Conservation (phyloP, 305 asterid species). For the Rubia occidens region DNA sequence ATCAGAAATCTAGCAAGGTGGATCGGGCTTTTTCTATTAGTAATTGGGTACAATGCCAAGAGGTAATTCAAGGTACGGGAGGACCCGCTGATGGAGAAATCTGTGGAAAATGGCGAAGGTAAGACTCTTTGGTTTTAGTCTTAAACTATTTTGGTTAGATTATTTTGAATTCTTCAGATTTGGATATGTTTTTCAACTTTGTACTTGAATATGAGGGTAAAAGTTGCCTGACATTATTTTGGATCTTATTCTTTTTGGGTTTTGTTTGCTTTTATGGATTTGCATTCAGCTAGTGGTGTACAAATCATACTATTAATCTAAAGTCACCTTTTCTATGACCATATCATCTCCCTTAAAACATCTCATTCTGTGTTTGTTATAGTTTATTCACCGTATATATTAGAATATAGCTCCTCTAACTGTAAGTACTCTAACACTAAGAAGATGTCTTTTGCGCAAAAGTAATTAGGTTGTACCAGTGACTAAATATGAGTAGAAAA, state of each 20-base stretch:
- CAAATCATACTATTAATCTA: background rate
- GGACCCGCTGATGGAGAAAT: constrained; percentile 53
- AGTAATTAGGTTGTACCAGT: background rate
- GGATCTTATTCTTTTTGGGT: background rate
- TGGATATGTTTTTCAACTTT: background rate
- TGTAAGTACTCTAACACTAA: background rate
- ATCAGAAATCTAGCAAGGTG: constrained; percentile 26
- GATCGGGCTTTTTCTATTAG: constrained; percentile 46
- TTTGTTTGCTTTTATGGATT: background rate
- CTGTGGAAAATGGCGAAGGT: constrained; percentile 97
- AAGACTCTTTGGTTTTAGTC: constrained; percentile 5
- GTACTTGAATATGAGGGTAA: background rate
- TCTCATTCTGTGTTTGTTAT: background rate
- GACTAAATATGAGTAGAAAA: background rate
- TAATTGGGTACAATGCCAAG: constrained; percentile 85
- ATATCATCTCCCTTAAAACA: background rate
- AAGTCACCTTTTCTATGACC: background rate
- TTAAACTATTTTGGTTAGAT: background rate
- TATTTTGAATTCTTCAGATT: constrained; percentile 8
- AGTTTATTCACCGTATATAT: background rate
- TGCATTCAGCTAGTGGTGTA: background rate
- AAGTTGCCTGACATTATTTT: background rate
- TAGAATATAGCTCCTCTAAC: background rate
- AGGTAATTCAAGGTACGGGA: constrained; percentile 41
- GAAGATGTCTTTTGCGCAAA: background rate